Base-by-base conservation (phyloP, 2,329 filamentous ascomycete species). In the Colletotrichum spaethianum region DNA sequence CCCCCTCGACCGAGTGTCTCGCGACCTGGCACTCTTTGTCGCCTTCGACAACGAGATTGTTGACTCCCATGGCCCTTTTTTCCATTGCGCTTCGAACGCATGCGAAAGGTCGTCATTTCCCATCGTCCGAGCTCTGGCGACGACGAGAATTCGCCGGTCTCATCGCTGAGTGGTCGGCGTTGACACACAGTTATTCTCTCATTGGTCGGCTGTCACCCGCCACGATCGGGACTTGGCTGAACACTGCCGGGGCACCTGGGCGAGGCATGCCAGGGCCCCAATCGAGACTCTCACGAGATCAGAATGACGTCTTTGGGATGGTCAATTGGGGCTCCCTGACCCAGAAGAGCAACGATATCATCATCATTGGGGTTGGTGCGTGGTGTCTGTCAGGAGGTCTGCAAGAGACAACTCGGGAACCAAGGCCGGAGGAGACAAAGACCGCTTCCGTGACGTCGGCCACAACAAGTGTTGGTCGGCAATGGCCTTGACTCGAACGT, bases 141-240 rank as follows among this genome's bases (percentile, higher is more conserved):
- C 46, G 28, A 68, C 68, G 53, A 72, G 59, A 63, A 68, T 72
- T 68, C 42, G 71, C 67, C 67, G 71, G 63, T 72, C 68, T 72
- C 68, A 31, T 73, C 68, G 72, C 68, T 73, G 72, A 73, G 72
- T 73, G 72, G 72, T 72, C 56, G 63, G 72, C 64, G 72, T 71
- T 73, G 72, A 73, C 72, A 73, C 68, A 73, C 42, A 67, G 68
- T 63, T 68, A 73, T 73, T 73, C 67, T 61, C 68, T 73, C 57
- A 73, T 73, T 73, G 68, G 72, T 73, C 63, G 55, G 68, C 38
- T 59, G 53, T 65, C 65, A 72, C 59, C 52, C 70, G 70, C 70
- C 70, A 69, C 70, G 65, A 72, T 64, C 46, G 65, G 70, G 57
- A 72, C 65, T 69, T 69, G 65, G 53, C 70, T 72, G 66, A 56